phyloP scores from a whole-genome alignment of 2,329 filamentous ascomycete species.

The Trichophaea hybrida region DNA sequence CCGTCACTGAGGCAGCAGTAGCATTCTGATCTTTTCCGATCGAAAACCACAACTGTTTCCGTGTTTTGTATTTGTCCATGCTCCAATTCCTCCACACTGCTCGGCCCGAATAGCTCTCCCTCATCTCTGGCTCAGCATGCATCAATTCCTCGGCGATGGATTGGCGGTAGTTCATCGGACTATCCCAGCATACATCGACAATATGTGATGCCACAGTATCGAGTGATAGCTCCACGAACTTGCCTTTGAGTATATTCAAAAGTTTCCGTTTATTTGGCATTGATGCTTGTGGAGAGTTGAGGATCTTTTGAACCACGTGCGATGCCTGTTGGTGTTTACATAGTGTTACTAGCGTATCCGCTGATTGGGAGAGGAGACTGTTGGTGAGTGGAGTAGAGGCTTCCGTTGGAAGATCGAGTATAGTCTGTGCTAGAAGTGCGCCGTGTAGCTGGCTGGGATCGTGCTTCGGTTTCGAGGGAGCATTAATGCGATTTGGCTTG shows the following conservation, averaged over 20 bases:
- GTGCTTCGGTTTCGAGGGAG: conserved; percentile 31
- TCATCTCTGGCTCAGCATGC: conserved; percentile 43
- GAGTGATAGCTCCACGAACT: conserved; percentile 45
- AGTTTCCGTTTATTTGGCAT: conserved; percentile 45
- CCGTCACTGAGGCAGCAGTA: not conserved
- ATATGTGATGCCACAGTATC: conserved; percentile 51
- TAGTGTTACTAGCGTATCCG: conserved; percentile 46
- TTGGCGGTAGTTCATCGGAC: conserved; percentile 53
- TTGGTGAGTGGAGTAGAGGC: conserved; percentile 31
- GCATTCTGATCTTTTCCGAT: conserved; percentile 39
- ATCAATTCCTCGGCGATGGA: conserved; percentile 49
- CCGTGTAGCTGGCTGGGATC: conserved; percentile 53
- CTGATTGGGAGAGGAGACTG: conserved; percentile 47
- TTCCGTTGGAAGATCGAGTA: conserved; percentile 56
- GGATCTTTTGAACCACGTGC: conserved; percentile 49
- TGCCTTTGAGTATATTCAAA: conserved; percentile 47
- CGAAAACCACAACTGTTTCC: conserved; percentile 48
- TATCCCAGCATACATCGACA: conserved; percentile 53
- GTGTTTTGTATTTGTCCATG: conserved; percentile 55
- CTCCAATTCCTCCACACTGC: conserved; percentile 62
- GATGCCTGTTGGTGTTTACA: conserved; percentile 47
- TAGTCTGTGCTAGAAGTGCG: conserved; percentile 63
- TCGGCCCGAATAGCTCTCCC: conserved; percentile 50
- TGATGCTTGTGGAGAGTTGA: conserved; percentile 37
- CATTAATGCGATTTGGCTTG: conserved; percentile 16